Base-by-base conservation (phyloP, 2,329 filamentous ascomycete species). In the Fusarium zealandicum region DNA sequence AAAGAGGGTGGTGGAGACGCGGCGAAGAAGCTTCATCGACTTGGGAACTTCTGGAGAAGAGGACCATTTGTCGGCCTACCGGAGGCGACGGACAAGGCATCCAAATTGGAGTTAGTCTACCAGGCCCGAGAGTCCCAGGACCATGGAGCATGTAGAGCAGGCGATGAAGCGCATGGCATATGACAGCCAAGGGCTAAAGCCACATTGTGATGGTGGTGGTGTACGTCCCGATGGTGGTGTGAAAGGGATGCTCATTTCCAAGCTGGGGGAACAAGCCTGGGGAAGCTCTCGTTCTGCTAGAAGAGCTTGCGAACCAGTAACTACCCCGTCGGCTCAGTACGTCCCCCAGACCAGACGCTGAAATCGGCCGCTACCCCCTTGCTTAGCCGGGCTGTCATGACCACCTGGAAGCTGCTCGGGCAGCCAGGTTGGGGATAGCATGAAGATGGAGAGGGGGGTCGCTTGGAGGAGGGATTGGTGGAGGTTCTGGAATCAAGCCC, bases 1-100 rank as follows among this genome's bases (percentile, higher is more conserved):
- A 63, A 64, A 52, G 52, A 64, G 62, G 61, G 65, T 65, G 65
- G 65, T 65, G 65, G 65, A 57, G 65, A 63, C 54, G 17, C 35
- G 41, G 54, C 51, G 52, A 57, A 54, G 51, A 53, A 46, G 57
- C 51, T 51, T 59, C 37, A 41, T 50, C 55, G 37, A 52, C 46
- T 52, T 59, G 52, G 57, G 63, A 65, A 65, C 65, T 64, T 65
- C 64, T 64, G 59, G 53, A 61, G 54, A 65, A 35, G 37, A 54
- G 57, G 49, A 27, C 33, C 52, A 28, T 50, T 54, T 51, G 44
- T 53, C 54, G 54, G 59, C 56, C 55, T 55, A 61, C 43, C 53
- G 60, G 32, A 54, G 49, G 40, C 33, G 47, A 51, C 52, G 40
- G 45, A 49, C 41, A 22, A 45, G 38, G 38, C 39, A 47, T 54